Percentiles rank a stretch among this genome's conserved stretches.
These are phyloP conservation scores for Trametes elegans DNA, from an alignment of 768 basidiomycete species.

Conservation along the genomic window DNA sequence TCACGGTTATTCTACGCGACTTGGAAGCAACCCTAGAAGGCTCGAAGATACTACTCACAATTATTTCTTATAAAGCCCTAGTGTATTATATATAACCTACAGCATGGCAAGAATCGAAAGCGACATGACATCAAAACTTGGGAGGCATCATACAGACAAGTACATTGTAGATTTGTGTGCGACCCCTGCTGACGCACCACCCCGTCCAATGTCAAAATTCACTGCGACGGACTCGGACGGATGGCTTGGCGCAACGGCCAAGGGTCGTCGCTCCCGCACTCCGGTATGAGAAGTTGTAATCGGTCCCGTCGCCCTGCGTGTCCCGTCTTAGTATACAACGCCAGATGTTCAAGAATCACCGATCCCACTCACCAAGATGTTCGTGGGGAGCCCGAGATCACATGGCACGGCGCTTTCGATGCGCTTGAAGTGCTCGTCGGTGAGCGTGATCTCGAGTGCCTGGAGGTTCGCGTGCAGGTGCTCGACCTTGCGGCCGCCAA, in stretches of 20 bases:
- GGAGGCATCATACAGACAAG: too few species aligned
- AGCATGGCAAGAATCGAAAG: too few species aligned
- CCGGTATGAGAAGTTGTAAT: constrained; percentile 12
- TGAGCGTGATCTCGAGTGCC: constrained; percentile 17
- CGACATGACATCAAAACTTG: too few species aligned
- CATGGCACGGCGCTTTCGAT: constrained; percentile 25
- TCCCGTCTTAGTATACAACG: neutral
- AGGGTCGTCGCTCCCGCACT: constrained; percentile 23
- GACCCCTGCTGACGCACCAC: neutral
- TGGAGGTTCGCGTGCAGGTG: constrained; percentile 23
- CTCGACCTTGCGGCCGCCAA: constrained; percentile 17
- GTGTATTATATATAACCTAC: too few species aligned
- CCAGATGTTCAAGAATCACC: neutral
- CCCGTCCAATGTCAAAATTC: too few species aligned
- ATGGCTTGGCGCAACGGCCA: constrained; percentile 24
- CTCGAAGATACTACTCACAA: too few species aligned
- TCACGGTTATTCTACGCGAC: too few species aligned
- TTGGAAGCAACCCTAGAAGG: too few species aligned
- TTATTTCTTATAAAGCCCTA: too few species aligned
- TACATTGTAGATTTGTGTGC: too few species aligned
- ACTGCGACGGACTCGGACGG: constrained; percentile 5
- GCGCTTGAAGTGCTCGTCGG: constrained; percentile 22
- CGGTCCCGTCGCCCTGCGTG: constrained; percentile 17
- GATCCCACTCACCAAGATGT: neutral
- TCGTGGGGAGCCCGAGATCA: constrained; percentile 22